Base-by-base conservation (phyloP, 768 basidiomycete genomes). In the Pleurotus ostreatus region DNA sequence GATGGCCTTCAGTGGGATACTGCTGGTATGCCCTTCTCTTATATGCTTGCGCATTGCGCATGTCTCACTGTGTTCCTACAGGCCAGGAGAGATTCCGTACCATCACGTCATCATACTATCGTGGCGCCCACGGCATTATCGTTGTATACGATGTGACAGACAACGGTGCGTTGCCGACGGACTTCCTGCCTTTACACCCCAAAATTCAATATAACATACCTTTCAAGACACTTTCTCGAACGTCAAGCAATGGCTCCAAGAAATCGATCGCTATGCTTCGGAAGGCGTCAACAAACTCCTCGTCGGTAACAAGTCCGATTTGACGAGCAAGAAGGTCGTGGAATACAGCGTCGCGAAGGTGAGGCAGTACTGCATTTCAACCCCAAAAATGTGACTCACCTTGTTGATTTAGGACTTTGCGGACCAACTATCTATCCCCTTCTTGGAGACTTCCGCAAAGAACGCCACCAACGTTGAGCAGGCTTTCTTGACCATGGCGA, bases 371-470 rank as follows among this genome's bases (percentile, higher is more conserved):
- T 30, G 13, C 9, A 34, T 34, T 34, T 2, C 30, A 3, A 44
- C 5, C 48, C 43, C 25, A 43, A 9, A 18, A 37, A 38, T 34
- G n/a, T 37, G 16, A 37, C 26, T 43, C 7, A 44, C 45, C 61
- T 23, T 52, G n/a, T 59, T 53, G 30, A 22, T 49, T 0, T 60
- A 96, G 85, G 93, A 96, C 80, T 91, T 98, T 66, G 93, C 97
- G 23, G 94, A 98, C 68, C 94, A 98, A 69, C 79, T 98, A 62
- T 81, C 79, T 59, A 88, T 99, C 63, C 88, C 93, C 46, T 98
- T 97, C 87, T 76, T 99, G 68, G 97, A 99, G 79, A 99, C 97
- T 11, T 94, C 91, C n/a, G 97, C 97, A 37, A 98, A 98, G 89
- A 94, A 91, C 65, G 93, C 95, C 53, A 95, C 94, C 59, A 97